Percentiles rank a stretch among this genome's conserved stretches.
phyloP scores from a whole-genome alignment of 2,329 filamentous ascomycete genomes.

The Orbilia quercus region DNA sequence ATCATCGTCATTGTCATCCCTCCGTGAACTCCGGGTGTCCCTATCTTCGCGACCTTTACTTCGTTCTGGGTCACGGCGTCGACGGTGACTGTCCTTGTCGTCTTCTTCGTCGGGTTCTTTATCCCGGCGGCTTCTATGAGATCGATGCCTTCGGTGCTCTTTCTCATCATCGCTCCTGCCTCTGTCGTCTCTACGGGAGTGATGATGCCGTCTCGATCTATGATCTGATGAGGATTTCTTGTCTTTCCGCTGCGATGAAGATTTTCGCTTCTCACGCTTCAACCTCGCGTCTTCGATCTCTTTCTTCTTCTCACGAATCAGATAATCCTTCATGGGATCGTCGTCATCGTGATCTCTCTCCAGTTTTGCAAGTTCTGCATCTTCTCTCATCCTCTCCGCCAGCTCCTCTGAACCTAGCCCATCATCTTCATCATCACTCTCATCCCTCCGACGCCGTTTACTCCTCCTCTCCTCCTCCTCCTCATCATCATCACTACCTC shows the following conservation, averaged over 20 bases:
- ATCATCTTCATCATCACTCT: conserved; percentile 61
- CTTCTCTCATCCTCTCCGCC: conserved; percentile 70
- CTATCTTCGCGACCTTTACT: conserved; percentile 18
- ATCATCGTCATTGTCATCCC: conserved; percentile 16
- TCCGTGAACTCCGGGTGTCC: conserved; percentile 4
- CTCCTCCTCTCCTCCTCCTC: conserved; percentile 61
- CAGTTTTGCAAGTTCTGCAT: conserved; percentile 79
- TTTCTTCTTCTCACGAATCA: conserved; percentile 91
- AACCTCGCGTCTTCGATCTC: conserved; percentile 78
- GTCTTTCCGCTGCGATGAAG: conserved; percentile 64
- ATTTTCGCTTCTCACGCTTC: conserved; percentile 66
- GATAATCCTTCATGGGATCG: conserved; percentile 93
- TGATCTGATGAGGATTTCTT: conserved; percentile 58
- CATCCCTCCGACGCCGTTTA: conserved; percentile 62
- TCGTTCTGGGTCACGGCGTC: conserved; percentile 58
- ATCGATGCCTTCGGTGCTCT: conserved; percentile 31
- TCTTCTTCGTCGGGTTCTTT: conserved; percentile 58
- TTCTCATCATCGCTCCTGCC: conserved; percentile 60
- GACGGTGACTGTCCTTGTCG: conserved; percentile 59
- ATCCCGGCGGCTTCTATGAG: conserved; percentile 54
- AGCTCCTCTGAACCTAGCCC: conserved; percentile 66
- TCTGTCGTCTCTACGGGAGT: conserved; percentile 65
- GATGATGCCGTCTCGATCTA: conserved; percentile 62
- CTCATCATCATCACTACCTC: conserved; percentile 64
- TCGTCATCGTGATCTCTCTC: conserved; percentile 89